Percentiles rank a stretch among this genome's conserved stretches.
Conservation (phyloP, 371 early-diverging fungal species). For the Syncephalastrum contaminatum region DNA sequence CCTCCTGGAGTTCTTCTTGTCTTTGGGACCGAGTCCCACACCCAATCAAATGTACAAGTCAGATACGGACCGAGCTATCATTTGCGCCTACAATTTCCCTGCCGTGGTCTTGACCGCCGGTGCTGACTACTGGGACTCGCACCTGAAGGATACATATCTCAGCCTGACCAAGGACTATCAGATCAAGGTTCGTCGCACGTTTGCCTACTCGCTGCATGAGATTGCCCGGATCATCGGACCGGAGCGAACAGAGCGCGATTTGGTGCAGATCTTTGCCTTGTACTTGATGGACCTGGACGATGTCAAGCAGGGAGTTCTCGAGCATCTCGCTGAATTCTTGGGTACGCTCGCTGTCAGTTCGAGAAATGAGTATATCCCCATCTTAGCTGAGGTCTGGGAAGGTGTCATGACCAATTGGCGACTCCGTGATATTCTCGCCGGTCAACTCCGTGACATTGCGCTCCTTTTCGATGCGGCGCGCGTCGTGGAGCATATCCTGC, state of each 20-base stretch:
- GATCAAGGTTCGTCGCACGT: conserved; percentile 58
- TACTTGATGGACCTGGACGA: conserved; percentile 62
- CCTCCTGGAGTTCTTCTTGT: conserved; percentile 42
- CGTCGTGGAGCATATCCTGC: conserved; percentile 51
- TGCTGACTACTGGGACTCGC: conserved; percentile 51
- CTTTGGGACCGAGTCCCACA: conserved; percentile 32
- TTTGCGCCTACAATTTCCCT: conserved; percentile 65
- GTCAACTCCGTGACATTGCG: conserved; percentile 51
- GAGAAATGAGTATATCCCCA: conserved; percentile 53
- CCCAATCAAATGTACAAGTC: conserved; percentile 39
- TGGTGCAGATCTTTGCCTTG: conserved; percentile 59
- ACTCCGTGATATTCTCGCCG: conserved; percentile 53
- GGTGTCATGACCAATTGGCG: conserved; percentile 62
- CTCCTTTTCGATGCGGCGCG: conserved; percentile 51
- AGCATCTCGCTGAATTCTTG: conserved; percentile 59
- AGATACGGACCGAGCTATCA: conserved; percentile 56
- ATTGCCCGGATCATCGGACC: conserved; percentile 60
- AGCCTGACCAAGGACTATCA: conserved; percentile 54
- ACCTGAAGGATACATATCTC: conserved; percentile 51
- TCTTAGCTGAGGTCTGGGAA: conserved; percentile 55
- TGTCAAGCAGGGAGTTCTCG: conserved; percentile 61
- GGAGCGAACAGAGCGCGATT: conserved; percentile 57
- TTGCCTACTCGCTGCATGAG: conserved; percentile 63
- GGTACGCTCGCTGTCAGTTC: conserved; percentile 51
- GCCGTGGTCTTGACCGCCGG: conserved; percentile 63